Evolutionary conservation across 768 basidiomycete species (phyloP).

Genomic region (Sistotremastrum suecicum): DNA sequence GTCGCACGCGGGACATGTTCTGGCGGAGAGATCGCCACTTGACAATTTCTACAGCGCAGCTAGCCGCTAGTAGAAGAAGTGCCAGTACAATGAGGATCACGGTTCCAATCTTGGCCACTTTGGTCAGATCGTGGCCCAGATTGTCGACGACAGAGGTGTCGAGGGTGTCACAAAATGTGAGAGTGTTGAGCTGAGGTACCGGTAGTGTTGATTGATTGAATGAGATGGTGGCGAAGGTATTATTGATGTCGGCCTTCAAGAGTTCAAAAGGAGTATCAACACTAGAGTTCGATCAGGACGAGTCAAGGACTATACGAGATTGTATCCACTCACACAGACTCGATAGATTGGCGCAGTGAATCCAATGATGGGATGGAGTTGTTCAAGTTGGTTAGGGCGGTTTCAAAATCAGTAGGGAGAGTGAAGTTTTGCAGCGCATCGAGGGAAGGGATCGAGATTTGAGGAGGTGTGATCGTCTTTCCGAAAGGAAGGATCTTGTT

Average conservation of each 20-base stretch:
- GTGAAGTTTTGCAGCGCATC: conserved; percentile 61
- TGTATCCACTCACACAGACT: conserved; percentile 43
- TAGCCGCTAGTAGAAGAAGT: conserved; percentile 56
- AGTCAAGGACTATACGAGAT: neutral
- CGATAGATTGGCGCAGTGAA: conserved; percentile 54
- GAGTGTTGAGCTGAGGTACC: conserved; percentile 51
- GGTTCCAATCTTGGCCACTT: conserved; percentile 65
- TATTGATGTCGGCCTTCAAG: conserved; percentile 80
- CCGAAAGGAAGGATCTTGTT: conserved; percentile 68
- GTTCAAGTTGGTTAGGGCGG: conserved; percentile 65
- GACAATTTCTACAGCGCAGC: conserved; percentile 78
- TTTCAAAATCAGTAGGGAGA: conserved; percentile 64
- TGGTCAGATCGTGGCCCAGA: conserved; percentile 64
- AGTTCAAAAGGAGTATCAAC: conserved; percentile 80
- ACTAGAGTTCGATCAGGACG: conserved; percentile 20
- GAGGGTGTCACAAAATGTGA: conserved; percentile 64
- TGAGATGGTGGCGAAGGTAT: conserved; percentile 58
- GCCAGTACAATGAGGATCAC: conserved; percentile 59
- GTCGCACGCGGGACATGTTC: conserved; percentile 56
- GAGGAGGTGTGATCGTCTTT: conserved; percentile 47
- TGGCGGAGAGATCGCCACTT: conserved; percentile 62
- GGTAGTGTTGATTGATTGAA: conserved; percentile 66
- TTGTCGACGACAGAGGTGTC: conserved; percentile 82
- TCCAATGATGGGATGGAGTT: conserved; percentile 63
- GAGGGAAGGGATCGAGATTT: conserved; percentile 65